Base-by-base conservation (phyloP, 306 rosid genomes). In the Coriaria nepalensis region DNA sequence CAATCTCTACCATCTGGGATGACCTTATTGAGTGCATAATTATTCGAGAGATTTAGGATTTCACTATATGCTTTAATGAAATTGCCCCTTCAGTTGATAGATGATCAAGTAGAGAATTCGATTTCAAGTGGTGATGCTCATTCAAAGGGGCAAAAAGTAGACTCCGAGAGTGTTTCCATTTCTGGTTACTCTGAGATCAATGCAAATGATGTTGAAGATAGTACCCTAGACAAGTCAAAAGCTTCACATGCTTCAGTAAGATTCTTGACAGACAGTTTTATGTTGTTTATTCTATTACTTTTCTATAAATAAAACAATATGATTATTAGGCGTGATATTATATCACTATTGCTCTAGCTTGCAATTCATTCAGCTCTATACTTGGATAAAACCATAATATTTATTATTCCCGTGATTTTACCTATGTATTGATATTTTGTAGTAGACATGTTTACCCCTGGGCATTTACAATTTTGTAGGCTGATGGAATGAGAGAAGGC, bases 241-340 rank as follows among this genome's bases (percentile, higher is more conserved):
- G 64, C 77, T 71, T 73, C 86, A 6, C 73, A 43, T 66, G 50
- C 64, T 58, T 58, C 71, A 48, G 93, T 84, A 73, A 67, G 81
- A 67, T 63, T 58, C 33, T 13, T 37, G 13, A 51, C 54, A 39
- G 50, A 50, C 14, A 37, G 14, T 51, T 49, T 10, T 35, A 11
- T 36, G 5, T 4, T 4, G 9, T 13, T 13, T 10, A 40, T 52
- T 36, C 32, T 52, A 35, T 2, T 10, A 11, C 20, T 37, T 52
- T 52, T 20, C 29, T 3, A 20, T 20, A 1, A 20, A 20, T 20
- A 20, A 20, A 20, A 20, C 29, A 20, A 20, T 20, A 20, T 20
- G 29, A 20, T 20, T 20, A 20, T 20, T 1, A 20, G 29, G 29
- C 29, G 29, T 20, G 29, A 20, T 20, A 20, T 20, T 20, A 20